phyloP scores from a whole-genome alignment of 1,284 basidiomycete species.

The Paramarasmius palmivorus region DNA sequence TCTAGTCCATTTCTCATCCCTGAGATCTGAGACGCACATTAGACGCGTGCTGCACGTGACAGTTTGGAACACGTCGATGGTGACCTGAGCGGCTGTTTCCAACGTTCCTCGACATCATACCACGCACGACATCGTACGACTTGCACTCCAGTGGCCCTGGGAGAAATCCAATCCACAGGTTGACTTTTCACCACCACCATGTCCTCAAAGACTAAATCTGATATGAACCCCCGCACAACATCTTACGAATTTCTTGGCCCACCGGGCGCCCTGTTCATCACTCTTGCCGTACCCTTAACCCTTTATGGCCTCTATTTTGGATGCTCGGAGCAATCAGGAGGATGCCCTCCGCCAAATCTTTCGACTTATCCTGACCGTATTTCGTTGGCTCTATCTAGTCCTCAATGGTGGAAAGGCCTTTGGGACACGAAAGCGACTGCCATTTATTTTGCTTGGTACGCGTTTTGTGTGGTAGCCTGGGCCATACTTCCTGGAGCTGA shows the following conservation, averaged over 20 bases:
- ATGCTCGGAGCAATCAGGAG: constrained; percentile 79
- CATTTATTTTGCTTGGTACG: constrained; percentile 90
- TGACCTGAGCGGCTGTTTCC: background rate
- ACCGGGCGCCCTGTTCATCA: constrained; percentile 75
- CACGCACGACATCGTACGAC: too few species aligned
- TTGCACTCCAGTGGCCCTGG: background rate
- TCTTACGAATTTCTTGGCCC: constrained; percentile 89
- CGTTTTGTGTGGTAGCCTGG: constrained; percentile 86
- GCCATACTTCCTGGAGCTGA: constrained; percentile 83
- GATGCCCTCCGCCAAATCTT: constrained; percentile 64
- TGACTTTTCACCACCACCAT: constrained; percentile 14
- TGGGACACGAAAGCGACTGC: constrained; percentile 80
- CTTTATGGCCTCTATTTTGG: constrained; percentile 84
- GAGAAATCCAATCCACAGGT: background rate
- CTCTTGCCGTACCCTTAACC: constrained; percentile 71
- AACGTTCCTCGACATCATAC: too few species aligned
- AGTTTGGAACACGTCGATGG: background rate
- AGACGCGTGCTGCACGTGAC: too few species aligned
- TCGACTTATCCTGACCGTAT: constrained; percentile 45
- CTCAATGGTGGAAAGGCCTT: constrained; percentile 68
- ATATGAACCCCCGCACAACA: constrained; percentile 67
- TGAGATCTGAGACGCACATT: too few species aligned
- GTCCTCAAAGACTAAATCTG: constrained; percentile 22
- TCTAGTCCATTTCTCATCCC: too few species aligned
- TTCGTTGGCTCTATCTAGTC: constrained; percentile 45